Base-by-base conservation (phyloP, 1,284 basidiomycete genomes). In the Ustilago tritici region DNA sequence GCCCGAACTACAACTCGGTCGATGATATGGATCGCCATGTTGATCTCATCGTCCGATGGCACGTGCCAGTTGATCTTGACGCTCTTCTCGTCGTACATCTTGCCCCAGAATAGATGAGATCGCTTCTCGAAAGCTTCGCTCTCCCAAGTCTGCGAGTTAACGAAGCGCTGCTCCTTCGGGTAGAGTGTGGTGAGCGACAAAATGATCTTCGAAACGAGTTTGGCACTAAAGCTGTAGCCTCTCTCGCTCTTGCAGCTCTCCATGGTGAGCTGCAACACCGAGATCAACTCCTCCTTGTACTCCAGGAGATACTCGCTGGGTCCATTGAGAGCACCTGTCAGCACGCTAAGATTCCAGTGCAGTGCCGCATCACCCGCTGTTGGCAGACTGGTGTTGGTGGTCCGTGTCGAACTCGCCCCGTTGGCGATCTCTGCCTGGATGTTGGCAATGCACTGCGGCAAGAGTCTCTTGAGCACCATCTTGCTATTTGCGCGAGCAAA, bases 61-160 rank as follows among this genome's bases (percentile, higher is more conserved):
- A 92, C 92, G 70, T 96, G 95, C 96, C 97, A 99, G 70, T 93
- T 91, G 28, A 96, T 90, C 70, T 91, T 89, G 56, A 95, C 92
- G 61, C 97, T 93, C 76, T 92, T 89, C 8, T 92, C 88, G 63
- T 93, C 90, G 87, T 93, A 95, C 65, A 93, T 87, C 71, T 90
- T 91, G 34, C 95, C 95, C 95, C 95, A 98, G 66, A 91, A 89
- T 10, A 90, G 87, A 70, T 92, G 92, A 80, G 95, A 92, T 68
- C 91, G 89, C 55, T 88, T 88, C 74, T 92, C 89, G 84, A 95
- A 94, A 56, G 90, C 93, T 92, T 91, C 89, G 74, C 91, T 90
- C 36, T 91, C 87, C 93, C 94, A 95, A 82, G 93, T 92, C n/a
- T 91, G 90, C 2, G 89, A 88, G 84, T 98, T 96, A 67, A 96